Conservation (phyloP, 139 green algal genomes). For the Chloropicon primus region DNA sequence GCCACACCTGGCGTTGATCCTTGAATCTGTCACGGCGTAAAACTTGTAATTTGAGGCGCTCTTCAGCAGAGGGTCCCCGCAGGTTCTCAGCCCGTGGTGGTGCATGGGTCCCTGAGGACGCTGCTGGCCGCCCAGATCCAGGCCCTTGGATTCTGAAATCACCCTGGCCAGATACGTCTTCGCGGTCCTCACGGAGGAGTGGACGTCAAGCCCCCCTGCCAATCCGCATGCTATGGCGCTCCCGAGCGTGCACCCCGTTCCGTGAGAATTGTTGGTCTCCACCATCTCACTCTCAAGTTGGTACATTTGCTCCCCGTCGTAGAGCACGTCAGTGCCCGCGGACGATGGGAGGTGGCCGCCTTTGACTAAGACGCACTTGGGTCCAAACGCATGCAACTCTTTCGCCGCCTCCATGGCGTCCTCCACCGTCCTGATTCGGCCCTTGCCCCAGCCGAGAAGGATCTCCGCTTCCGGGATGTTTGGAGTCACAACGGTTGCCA, state of each 20-base stretch:
- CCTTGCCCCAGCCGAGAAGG: background rate
- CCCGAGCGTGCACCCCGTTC: background rate
- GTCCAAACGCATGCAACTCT: background rate
- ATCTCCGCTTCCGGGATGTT: background rate
- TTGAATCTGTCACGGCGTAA: conserved; percentile 22
- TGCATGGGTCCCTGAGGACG: background rate
- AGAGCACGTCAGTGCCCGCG: background rate
- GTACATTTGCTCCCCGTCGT: background rate
- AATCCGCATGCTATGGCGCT: background rate
- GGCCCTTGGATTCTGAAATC: background rate
- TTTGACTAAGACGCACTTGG: background rate
- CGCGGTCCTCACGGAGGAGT: background rate
- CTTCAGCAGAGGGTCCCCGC: background rate
- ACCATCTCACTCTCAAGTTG: background rate
- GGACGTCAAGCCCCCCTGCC: background rate
- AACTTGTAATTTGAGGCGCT: background rate
- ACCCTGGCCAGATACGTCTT: background rate
- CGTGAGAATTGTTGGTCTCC: background rate
- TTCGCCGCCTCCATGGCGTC: background rate
- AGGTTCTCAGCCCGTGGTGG: too few relatives aligned
- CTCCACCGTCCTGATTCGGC: background rate
- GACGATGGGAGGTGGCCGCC: background rate
- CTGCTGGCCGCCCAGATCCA: background rate
- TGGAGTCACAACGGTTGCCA: background rate
- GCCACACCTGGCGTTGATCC: conserved; percentile 20